A percentile compares a stretch with the other conserved stretches of the same genome.
Conservation (phyloP, 208 protist genomes). For the Porcisia hertigi region DNA sequence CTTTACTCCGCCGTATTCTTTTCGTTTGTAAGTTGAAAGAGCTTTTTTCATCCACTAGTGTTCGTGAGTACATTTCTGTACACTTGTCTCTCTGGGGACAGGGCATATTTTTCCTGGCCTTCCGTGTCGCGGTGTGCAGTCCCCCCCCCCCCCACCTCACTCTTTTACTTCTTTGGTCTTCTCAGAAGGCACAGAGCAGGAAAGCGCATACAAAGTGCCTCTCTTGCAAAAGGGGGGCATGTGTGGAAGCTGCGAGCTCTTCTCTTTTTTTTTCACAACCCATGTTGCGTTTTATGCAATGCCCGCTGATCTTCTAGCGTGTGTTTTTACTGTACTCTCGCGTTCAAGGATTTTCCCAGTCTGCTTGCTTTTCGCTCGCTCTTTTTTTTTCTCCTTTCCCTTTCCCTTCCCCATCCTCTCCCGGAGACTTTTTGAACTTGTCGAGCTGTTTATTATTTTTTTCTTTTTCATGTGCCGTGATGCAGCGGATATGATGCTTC, state of each 20-base stretch:
- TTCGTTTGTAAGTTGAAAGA: background rate
- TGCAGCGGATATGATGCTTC: slow-evolving; percentile 1
- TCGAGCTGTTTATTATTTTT: too few species aligned
- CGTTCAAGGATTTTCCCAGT: background rate
- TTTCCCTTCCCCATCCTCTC: background rate
- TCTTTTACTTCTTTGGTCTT: background rate
- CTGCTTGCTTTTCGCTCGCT: background rate
- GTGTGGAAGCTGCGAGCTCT: background rate
- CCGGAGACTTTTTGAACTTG: background rate
- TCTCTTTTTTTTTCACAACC: background rate
- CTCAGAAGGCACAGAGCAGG: background rate
- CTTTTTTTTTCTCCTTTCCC: background rate
- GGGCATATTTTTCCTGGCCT: background rate
- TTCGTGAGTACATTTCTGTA: background rate
- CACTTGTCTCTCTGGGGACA: background rate
- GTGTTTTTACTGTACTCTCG: background rate
- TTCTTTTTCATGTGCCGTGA: background rate
- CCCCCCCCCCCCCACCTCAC: background rate
- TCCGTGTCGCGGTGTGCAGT: background rate
- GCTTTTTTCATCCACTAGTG: background rate
- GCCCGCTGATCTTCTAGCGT: background rate
- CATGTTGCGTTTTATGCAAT: background rate
- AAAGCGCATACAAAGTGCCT: background rate
- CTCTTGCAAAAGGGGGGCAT: background rate
- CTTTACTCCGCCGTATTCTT: background rate